Evolutionary conservation across 345 rosid species (phyloP).

Genomic region (Populus deltoides): DNA sequence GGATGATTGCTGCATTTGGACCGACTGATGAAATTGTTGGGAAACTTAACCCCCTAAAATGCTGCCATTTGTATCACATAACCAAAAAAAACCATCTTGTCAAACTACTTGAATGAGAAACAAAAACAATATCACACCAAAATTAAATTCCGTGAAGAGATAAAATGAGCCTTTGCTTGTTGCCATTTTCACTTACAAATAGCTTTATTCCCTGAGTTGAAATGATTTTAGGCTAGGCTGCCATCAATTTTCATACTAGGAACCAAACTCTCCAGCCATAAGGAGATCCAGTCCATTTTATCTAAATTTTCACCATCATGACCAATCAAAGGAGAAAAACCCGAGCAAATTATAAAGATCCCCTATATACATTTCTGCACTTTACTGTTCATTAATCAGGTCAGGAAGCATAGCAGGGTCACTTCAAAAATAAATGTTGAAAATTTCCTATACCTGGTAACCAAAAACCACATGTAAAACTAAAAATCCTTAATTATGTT

Average conservation of each 20-base stretch:
- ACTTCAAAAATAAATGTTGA: not conserved
- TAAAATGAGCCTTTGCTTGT: not conserved
- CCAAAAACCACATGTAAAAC: not conserved
- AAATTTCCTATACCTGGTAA: not conserved
- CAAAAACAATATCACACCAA: not conserved
- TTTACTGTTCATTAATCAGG: no score
- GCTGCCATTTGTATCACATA: conserved; percentile 46
- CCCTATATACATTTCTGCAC: not conserved
- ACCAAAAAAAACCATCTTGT: not conserved
- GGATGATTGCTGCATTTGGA: conserved; percentile 90
- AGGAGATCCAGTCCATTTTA: not conserved
- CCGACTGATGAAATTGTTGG: conserved; percentile 96
- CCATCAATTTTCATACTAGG: not conserved
- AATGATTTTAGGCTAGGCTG: not conserved
- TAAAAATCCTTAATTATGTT: no score
- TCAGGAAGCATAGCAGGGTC: not conserved
- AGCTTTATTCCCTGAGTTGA: not conserved
- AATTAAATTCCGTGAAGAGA: not conserved
- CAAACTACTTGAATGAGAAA: not conserved
- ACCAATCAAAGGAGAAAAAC: not conserved
- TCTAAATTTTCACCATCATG: not conserved
- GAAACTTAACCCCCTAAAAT: conserved; percentile 92
- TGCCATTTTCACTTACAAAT: not conserved
- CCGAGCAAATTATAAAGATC: not conserved
- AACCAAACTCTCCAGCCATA: not conserved